Base-by-base conservation (phyloP, 192 early-diverging fungal species). In the Gigaspora rosea region DNA sequence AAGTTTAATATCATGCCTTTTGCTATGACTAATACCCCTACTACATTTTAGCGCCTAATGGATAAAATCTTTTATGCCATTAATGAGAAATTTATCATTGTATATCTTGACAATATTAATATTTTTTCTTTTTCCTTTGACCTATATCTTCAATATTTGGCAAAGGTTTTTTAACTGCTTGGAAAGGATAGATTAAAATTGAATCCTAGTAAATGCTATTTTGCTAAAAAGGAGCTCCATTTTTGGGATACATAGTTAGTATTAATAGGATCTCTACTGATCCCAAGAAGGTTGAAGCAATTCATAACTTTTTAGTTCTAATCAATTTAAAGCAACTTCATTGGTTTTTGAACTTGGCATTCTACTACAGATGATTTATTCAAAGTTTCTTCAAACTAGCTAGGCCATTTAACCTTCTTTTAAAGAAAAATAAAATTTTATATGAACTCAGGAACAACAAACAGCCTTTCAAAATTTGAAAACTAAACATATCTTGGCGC, bases 1-100 rank as follows among this genome's bases (percentile, higher is more conserved):
- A 73, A 85, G 62, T 86, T 71, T 35, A 51, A 56, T 2, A 75
- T 80, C 0, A 85, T 84, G 82, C 80, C 83, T 1, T 85, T 84
- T 33, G 82, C 80, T 0, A 74, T 85, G 0, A 73, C 59, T 8
- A 85, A 85, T 63, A 80, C 82, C 85, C 85, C 0, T n/a, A 85
- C 80, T 0, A 72, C 81, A 2, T 87, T 87, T 27, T 79, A 87
- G 71, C 62, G 71, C 0, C 68, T 86, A 18, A 81, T 86, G 76
- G 83, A 87, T 50, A 61, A 77, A 15, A 76, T 86, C 12, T 48
- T 89, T 3, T 20, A 36, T 0, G 80, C 78, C 1, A 57, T 75
- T 9, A 22, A 77, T 1, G 78, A 80, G n/a, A 65, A 73, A n/a
- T 77, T n/a, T n/a, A n/a, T n/a, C n/a, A n/a, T n/a, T n/a, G n/a